A percentile compares a stretch with the other conserved stretches of the same genome.
Evolutionary conservation across 305 asterid species (phyloP).

Genomic region (Rubia tinctorum): DNA sequence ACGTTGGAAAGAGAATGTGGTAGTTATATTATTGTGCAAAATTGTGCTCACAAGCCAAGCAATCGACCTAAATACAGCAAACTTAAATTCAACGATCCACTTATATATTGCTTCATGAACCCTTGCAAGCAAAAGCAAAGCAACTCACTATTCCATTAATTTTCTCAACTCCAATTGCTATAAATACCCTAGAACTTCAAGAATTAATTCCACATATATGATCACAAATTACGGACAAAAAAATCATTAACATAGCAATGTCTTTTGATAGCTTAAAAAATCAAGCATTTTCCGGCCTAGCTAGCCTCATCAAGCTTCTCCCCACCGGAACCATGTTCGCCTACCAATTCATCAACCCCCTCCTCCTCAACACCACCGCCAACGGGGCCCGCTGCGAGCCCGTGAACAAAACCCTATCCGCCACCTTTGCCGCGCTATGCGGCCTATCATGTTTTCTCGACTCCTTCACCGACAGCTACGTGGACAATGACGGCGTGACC

Average conservation of each 20-base stretch:
- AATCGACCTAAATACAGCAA: neutral
- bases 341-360: constrained; percentile 72
- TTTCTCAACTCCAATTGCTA: neutral
- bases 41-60: neutral
- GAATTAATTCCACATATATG: neutral
- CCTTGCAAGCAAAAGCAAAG: neutral
- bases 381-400: constrained; percentile 47
- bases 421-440: constrained; percentile 32
- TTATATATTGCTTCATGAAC: neutral
- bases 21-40: neutral
- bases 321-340: constrained; percentile 77
- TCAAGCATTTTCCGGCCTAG: constrained; percentile 43
- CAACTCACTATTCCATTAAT: neutral
- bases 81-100: neutral
- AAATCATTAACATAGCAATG: neutral
- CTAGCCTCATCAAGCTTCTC: constrained; percentile 68
- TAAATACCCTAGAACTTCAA: neutral
- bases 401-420: constrained; percentile 39
- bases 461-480: constrained; percentile 67
- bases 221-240: neutral
- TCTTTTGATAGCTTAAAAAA: neutral
- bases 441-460: constrained; percentile 51
- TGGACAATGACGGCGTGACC: constrained; percentile 35
- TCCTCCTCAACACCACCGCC: constrained; percentile 57
- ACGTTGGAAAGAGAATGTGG: neutral